Percentiles rank a stretch among this genome's conserved stretches.
phyloP scores from a whole-genome alignment of 352 stramenopile genomes.

The Pseudoperonospora humuli region DNA sequence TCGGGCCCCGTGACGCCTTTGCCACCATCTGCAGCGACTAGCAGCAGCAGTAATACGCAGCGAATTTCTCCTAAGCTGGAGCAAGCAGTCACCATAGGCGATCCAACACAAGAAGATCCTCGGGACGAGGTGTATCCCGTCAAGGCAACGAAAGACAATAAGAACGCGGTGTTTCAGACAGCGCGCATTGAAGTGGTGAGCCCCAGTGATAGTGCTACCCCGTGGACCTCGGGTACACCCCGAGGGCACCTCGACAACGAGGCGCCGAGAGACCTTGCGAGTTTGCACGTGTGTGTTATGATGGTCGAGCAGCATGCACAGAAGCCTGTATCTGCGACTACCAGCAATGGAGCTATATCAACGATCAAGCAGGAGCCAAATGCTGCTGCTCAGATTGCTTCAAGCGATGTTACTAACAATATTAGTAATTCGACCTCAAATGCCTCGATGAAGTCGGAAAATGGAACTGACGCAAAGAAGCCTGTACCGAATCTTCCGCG shows the following conservation, averaged over 20 bases:
- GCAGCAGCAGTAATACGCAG: constrained; percentile 3
- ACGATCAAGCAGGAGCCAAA: constrained; percentile 17
- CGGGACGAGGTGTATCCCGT: constrained; percentile 28
- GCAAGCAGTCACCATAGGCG: constrained; percentile 34
- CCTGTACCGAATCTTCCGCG: constrained; percentile 31
- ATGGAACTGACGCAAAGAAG: constrained; percentile 6
- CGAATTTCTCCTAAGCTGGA: constrained; percentile 16
- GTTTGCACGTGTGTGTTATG: constrained; percentile 57
- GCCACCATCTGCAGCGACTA: not conserved
- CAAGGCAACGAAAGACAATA: constrained; percentile 19
- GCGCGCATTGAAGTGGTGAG: constrained; percentile 48
- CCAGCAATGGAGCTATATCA: constrained; percentile 1
- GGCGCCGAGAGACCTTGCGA: constrained; percentile 14
- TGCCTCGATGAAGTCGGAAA: constrained; percentile 18
- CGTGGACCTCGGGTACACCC: constrained; percentile 37
- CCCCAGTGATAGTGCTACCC: constrained; percentile 30
- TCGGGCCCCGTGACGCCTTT: not conserved
- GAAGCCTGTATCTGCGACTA: constrained; percentile 12
- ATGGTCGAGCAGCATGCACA: constrained; percentile 46
- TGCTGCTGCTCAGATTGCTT: not conserved
- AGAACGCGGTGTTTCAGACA: constrained; percentile 30
- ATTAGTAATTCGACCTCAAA: not conserved
- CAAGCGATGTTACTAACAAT: not conserved
- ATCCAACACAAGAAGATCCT: constrained; percentile 28
- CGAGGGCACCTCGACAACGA: constrained; percentile 21